These are phyloP conservation scores for Sequoia sempervirens DNA, from an alignment of 75 land plant species.

Conservation along the genomic window DNA sequence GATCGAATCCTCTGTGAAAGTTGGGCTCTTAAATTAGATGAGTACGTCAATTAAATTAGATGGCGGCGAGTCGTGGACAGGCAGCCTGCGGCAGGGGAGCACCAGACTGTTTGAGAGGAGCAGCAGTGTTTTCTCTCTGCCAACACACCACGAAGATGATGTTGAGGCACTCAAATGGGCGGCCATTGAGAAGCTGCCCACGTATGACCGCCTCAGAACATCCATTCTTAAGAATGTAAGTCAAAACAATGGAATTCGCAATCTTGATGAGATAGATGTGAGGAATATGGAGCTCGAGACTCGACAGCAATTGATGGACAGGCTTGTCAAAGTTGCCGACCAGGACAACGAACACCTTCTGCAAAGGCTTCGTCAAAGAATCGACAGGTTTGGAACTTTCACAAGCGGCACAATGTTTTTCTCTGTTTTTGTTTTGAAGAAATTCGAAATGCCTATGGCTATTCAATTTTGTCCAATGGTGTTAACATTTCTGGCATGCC, in stretches of 20 bases:
- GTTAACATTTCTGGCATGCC: conserved; percentile 8
- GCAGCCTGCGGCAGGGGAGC: not conserved
- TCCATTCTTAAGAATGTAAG: conserved; percentile 15
- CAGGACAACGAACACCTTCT: conserved; percentile 78
- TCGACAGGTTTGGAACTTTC: conserved; percentile 40
- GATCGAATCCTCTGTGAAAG: too few species aligned
- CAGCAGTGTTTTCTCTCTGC: not conserved
- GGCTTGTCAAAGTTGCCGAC: conserved; percentile 60
- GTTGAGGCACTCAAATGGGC: conserved; percentile 37
- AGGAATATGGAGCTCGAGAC: conserved; percentile 37
- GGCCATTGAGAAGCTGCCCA: conserved; percentile 38
- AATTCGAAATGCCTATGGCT: not conserved
- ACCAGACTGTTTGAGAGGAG: not conserved
- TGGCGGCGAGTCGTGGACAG: not conserved
- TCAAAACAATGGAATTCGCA: not conserved
- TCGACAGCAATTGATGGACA: conserved; percentile 47
- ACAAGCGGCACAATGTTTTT: not conserved
- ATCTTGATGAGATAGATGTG: conserved; percentile 31
- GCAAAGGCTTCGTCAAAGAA: conserved; percentile 49
- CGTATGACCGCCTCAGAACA: conserved; percentile 19
- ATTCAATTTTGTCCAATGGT: not conserved
- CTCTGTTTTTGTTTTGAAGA: not conserved
- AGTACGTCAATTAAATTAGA: not conserved
- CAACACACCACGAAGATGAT: not conserved
- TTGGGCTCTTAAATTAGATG: not conserved